phyloP scores from a whole-genome alignment of 2,329 filamentous ascomycete species.

The Tolypocladium inflatum region DNA sequence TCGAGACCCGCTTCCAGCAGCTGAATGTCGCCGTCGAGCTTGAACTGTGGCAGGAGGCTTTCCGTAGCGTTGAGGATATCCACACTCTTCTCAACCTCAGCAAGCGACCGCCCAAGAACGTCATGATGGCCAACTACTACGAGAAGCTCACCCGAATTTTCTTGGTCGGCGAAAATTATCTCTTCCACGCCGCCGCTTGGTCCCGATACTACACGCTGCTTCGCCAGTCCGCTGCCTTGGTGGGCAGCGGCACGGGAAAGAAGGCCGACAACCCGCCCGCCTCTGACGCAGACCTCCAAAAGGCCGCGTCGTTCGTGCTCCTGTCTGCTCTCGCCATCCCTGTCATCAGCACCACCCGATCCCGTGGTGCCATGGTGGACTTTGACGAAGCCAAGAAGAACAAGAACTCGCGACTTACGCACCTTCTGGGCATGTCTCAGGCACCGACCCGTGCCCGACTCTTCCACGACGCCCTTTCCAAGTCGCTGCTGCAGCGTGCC shows the following conservation, averaged over 20 bases:
- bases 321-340: constrained; percentile 94
- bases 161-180: constrained; percentile 97
- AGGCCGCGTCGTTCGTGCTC: constrained; percentile 90
- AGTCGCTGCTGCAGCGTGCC: constrained; percentile 85
- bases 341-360: constrained; percentile 96
- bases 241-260: constrained; percentile 76
- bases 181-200: constrained; percentile 98
- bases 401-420: constrained; percentile 96
- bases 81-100: constrained; percentile 94
- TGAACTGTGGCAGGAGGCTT: constrained; percentile 98
- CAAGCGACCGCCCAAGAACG: constrained; percentile 95
- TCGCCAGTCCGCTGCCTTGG: constrained; percentile 75
- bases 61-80: constrained; percentile 98
- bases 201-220: constrained; percentile 95
- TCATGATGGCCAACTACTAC: constrained; percentile 99
- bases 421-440: constrained; percentile 86
- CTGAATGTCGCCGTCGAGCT: constrained; percentile 96
- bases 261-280: constrained; percentile 93
- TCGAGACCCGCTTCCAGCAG: constrained; percentile 97
- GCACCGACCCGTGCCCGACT: constrained; percentile 81
- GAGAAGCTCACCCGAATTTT: constrained; percentile 98
- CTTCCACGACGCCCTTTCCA: constrained; percentile 93
- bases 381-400: constrained; percentile 96
- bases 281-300: constrained; percentile 82
- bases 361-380: constrained; percentile 89